Conservation (phyloP, 805 yeast species). For the Ascoidea rubescens region DNA sequence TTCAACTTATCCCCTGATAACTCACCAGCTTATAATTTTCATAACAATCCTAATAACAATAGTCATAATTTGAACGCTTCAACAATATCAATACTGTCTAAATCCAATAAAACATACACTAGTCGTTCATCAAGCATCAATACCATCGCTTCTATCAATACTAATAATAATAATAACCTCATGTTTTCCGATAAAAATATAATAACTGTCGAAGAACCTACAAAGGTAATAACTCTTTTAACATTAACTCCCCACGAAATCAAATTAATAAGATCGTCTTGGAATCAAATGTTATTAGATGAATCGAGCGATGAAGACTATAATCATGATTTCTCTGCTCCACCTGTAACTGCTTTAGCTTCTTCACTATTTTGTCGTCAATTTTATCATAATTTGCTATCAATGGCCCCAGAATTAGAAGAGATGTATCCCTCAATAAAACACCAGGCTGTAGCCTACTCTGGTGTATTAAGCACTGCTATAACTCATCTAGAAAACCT, state of each 20-base stretch:
- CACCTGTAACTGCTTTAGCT: slow-evolving; percentile 12
- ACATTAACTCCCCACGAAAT: slow-evolving; percentile 17
- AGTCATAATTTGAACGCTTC: no score
- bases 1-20: no score
- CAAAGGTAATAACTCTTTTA: background rate
- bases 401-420: slow-evolving; percentile 33
- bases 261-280: slow-evolving; percentile 20
- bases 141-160: background rate
- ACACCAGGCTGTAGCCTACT: slow-evolving; percentile 52
- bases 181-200: background rate
- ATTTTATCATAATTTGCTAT: slow-evolving; percentile 38
- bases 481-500: slow-evolving; percentile 39
- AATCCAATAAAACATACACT: no score
- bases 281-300: slow-evolving; percentile 25
- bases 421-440: slow-evolving; percentile 39
- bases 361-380: slow-evolving; percentile 41
- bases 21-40: no score
- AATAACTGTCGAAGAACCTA: background rate
- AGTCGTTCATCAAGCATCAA: no score
- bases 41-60: no score
- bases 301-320: slow-evolving; percentile 5
- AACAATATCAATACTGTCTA: no score
- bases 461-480: slow-evolving; percentile 45
- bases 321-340: background rate
- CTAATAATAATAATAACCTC: background rate